These are phyloP conservation scores for Wickerhamia fluorescens DNA, from an alignment of 805 yeast genomes.

Conservation along the genomic window DNA sequence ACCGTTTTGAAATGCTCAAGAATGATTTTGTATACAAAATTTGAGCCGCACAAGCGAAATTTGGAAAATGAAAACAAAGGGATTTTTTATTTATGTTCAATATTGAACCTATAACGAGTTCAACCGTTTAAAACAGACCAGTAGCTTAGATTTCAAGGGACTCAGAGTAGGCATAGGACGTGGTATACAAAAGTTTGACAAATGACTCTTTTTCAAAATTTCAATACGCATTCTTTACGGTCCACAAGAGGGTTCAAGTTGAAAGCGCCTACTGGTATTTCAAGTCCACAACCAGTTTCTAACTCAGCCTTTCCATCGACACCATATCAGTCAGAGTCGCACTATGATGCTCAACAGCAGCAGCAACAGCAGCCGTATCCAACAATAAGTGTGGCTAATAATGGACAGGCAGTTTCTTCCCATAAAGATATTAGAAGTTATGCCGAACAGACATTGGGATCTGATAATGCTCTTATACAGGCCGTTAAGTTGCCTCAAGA, in stretches of 20 bases:
- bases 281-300: conserved; percentile 32
- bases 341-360: too few species aligned
- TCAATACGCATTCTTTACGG: conserved; percentile 36
- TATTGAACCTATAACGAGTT: too few species aligned
- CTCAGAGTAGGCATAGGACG: too few species aligned
- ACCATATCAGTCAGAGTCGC: conserved; percentile 11
- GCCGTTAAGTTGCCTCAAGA: conserved; percentile 93
- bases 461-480: conserved; percentile 82
- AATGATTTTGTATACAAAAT: too few species aligned
- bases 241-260: conserved; percentile 38
- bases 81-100: too few species aligned
- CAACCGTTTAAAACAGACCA: too few species aligned
- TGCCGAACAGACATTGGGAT: conserved; percentile 93
- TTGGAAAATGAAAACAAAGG: too few species aligned
- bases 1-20: too few species aligned
- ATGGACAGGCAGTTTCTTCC: conserved; percentile 31
- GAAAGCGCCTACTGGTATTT: conserved; percentile 32
- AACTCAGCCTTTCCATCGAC: conserved; percentile 26
- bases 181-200: too few species aligned
- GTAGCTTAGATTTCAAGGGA: too few species aligned
- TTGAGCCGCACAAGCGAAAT: too few species aligned
- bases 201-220: conserved; percentile 38
- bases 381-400: conserved; percentile 13
- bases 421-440: conserved; percentile 77
- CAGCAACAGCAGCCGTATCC: conserved; percentile 27